phyloP scores from a whole-genome alignment of 2,329 filamentous ascomycete species.

The Neopestalotiopsis rosae region DNA sequence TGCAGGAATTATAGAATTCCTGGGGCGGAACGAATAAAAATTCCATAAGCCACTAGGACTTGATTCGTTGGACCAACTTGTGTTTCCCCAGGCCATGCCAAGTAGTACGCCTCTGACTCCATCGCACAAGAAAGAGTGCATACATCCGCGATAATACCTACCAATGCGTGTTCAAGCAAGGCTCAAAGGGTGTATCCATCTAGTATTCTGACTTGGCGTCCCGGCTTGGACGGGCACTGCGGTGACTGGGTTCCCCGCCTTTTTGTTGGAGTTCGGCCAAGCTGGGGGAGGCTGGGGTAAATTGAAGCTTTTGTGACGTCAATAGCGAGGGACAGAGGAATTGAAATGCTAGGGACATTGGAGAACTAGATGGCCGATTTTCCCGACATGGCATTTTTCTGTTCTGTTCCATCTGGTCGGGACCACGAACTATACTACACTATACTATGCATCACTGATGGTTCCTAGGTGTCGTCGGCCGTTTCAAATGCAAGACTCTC shows the following conservation, averaged over 20 bases:
- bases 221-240: not conserved
- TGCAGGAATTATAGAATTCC: too few species aligned
- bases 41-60: not conserved
- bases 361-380: not conserved
- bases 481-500: not conserved
- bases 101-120: not conserved
- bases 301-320: not conserved
- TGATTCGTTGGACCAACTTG: not conserved
- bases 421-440: not conserved
- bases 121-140: too few species aligned
- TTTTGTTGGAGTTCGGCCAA: not conserved
- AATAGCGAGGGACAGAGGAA: not conserved
- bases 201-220: not conserved
- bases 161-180: too few species aligned
- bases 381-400: too few species aligned
- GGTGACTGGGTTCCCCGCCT: not conserved
- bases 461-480: not conserved
- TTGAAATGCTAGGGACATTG: not conserved
- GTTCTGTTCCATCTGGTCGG: not conserved
- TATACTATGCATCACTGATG: not conserved
- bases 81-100: not conserved
- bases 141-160: too few species aligned
- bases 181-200: not conserved
- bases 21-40: not conserved
- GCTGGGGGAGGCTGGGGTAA: constrained; percentile 1